A percentile compares a stretch with the other conserved stretches of the same genome.
These are phyloP conservation scores for Candida dajiaensis DNA, from an alignment of 805 yeast species.

Conservation along the genomic window DNA sequence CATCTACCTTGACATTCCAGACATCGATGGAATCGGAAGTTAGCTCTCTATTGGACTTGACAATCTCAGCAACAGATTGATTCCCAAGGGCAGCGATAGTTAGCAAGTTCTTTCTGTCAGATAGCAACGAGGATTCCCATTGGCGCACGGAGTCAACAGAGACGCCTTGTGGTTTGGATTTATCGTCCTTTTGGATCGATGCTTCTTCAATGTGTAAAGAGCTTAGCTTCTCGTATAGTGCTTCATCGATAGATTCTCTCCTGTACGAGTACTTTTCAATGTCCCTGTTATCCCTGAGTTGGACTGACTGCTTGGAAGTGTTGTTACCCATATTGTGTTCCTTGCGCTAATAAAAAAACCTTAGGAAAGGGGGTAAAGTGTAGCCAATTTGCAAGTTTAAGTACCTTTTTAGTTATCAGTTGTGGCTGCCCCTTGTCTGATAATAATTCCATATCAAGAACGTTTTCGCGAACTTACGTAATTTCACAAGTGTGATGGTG, in stretches of 20 bases:
- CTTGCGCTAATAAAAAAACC: not conserved
- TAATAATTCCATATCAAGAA: not conserved
- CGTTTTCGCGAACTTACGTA: not conserved
- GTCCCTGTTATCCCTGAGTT: conserved; percentile 9
- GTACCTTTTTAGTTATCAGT: not conserved
- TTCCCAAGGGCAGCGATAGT: conserved; percentile 51
- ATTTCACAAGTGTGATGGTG: no score
- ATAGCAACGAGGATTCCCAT: conserved; percentile 42
- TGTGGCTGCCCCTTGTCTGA: not conserved
- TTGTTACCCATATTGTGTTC: conserved; percentile 10
- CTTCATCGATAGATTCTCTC: not conserved
- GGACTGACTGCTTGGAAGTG: conserved; percentile 1
- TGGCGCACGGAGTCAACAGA: conserved; percentile 26
- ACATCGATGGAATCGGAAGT: conserved; percentile 14
- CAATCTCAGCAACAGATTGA: conserved; percentile 20
- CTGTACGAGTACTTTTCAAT: conserved; percentile 7
- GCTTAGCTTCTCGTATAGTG: not conserved
- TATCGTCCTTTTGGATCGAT: not conserved
- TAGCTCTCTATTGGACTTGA: conserved; percentile 8
- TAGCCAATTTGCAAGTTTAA: not conserved
- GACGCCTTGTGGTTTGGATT: conserved; percentile 24
- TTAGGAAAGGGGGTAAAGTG: not conserved
- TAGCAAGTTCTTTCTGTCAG: conserved; percentile 44
- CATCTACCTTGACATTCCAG: conserved; percentile 24
- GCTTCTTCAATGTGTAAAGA: not conserved